A percentile compares a stretch with the other conserved stretches of the same genome.
Evolutionary conservation across 208 protist genomes (phyloP).

Genomic region (Perkinsela sp.): DNA sequence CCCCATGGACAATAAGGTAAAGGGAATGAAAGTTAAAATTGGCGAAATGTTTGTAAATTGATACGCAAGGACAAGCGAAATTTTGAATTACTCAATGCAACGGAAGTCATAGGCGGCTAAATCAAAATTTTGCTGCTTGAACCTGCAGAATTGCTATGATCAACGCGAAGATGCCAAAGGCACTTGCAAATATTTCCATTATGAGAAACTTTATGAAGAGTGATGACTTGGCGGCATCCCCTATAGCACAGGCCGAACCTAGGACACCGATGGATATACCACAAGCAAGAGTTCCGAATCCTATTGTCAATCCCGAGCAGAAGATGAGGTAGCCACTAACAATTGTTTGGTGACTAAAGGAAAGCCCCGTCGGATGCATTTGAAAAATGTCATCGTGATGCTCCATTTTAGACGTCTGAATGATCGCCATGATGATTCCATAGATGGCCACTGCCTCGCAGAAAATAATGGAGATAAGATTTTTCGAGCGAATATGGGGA

Average conservation of each 20-base stretch:
- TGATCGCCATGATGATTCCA: constrained; percentile 94
- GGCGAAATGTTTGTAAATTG: no score
- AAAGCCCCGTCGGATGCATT: constrained; percentile 9
- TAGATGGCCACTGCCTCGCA: constrained; percentile 96
- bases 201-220: constrained; percentile 90
- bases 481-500: constrained; percentile 65
- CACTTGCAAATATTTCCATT: constrained; percentile 88
- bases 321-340: constrained; percentile 72
- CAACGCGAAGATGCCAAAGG: constrained; percentile 85
- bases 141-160: constrained; percentile 84
- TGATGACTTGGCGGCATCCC: constrained; percentile 67
- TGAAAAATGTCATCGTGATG: background rate
- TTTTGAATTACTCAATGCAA: no score
- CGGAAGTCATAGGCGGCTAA: no score
- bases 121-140: constrained; percentile 24
- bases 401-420: constrained; percentile 73
- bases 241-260: constrained; percentile 78
- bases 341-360: constrained; percentile 10
- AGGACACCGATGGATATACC: constrained; percentile 78
- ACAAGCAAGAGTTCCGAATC: constrained; percentile 76
- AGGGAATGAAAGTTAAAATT: no score
- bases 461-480: constrained; percentile 87
- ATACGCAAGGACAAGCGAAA: no score
- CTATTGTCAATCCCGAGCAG: constrained; percentile 69
- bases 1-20: constrained; percentile 5